phyloP scores from a whole-genome alignment of 148 eudicot species.

The Cornus suecica region DNA sequence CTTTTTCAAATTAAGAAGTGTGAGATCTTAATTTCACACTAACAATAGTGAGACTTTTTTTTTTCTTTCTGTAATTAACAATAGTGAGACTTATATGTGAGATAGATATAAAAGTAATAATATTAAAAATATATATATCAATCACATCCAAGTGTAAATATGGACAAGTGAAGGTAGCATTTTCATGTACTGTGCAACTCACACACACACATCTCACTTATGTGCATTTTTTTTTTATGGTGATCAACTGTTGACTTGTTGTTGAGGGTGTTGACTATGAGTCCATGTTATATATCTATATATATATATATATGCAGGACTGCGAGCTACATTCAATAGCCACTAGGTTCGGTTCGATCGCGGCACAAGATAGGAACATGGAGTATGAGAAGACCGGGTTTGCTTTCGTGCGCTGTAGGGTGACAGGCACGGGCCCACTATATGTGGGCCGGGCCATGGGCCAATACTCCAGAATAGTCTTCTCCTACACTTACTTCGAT shows the following conservation, averaged over 20 bases:
- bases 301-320: no score
- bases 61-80: no score
- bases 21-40: no score
- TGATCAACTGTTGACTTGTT: background rate
- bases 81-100: no score
- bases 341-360: conserved; percentile 81
- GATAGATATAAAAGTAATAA: no score
- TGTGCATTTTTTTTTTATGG: background rate
- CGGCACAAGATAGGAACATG: conserved; percentile 71
- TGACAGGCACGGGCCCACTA: conserved; percentile 84
- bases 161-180: no score
- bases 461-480: conserved; percentile 85
- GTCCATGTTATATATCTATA: background rate
- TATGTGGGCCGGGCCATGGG: conserved; percentile 98
- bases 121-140: no score
- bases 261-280: background rate
- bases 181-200: no score
- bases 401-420: conserved; percentile 73
- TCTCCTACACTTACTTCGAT: conserved; percentile 81
- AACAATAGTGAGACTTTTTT: no score
- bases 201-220: no score
- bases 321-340: conserved; percentile 92
- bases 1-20: no score
- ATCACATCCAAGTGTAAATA: no score
- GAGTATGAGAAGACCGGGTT: conserved; percentile 79